phyloP scores from a whole-genome alignment of 2,329 filamentous ascomycete genomes.

The Rosellinia necatrix region DNA sequence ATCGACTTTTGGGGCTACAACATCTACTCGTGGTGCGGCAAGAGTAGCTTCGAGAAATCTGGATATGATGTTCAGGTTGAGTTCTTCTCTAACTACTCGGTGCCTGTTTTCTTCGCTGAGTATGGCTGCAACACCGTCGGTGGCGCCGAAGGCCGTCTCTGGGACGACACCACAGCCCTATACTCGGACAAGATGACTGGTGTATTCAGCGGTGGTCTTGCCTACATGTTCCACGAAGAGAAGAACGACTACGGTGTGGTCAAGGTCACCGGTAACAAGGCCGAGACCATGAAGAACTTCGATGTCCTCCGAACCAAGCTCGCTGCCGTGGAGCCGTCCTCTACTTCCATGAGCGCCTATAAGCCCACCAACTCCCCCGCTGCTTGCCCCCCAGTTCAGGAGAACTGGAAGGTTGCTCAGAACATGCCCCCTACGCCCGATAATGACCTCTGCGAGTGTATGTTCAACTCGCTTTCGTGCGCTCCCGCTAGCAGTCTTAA shows the following conservation, averaged over 20 bases:
- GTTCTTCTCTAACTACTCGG: constrained; percentile 73
- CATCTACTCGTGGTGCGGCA: constrained; percentile 85
- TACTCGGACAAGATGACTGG: constrained; percentile 70
- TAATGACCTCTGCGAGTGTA: constrained; percentile 70
- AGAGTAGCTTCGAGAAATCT: constrained; percentile 66
- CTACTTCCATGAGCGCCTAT: constrained; percentile 64
- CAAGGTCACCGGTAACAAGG: constrained; percentile 53
- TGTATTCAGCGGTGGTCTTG: constrained; percentile 80
- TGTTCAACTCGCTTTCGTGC: constrained; percentile 69
- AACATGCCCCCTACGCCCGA: constrained; percentile 75
- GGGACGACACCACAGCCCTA: constrained; percentile 71
- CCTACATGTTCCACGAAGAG: constrained; percentile 86
- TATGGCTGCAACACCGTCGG: constrained; percentile 73
- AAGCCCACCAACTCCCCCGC: constrained; percentile 65
- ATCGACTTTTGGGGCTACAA: constrained; percentile 90
- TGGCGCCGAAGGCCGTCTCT: constrained; percentile 62
- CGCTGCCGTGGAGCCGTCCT: constrained; percentile 60
- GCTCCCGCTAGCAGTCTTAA: constrained; percentile 57
- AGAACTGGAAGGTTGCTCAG: constrained; percentile 63
- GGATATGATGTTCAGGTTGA: constrained; percentile 72
- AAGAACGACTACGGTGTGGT: constrained; percentile 73
- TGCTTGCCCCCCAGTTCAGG: constrained; percentile 63
- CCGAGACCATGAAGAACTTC: constrained; percentile 68
- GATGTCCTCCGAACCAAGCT: constrained; percentile 66
- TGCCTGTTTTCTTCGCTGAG: constrained; percentile 82